These are phyloP conservation scores for Naganishia cerealis DNA, from an alignment of 1,284 basidiomycete species.

Conservation along the genomic window DNA sequence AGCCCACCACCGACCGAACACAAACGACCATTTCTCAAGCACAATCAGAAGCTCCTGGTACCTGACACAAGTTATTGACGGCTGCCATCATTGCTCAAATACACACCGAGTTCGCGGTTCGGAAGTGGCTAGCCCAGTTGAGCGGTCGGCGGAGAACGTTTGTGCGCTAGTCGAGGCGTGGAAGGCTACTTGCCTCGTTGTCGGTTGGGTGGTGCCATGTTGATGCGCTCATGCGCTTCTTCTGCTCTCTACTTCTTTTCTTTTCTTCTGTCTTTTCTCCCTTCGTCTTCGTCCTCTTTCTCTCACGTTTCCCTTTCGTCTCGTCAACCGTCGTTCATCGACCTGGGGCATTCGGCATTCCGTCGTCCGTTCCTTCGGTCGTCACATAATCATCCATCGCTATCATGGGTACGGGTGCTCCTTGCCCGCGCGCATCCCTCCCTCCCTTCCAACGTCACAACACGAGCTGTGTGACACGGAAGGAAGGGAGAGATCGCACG, in stretches of 20 bases:
- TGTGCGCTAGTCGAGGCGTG: not conserved
- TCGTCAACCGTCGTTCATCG: slow-evolving; percentile 6
- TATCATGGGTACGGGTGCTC: slow-evolving; percentile 33
- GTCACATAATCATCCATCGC: slow-evolving; percentile 4
- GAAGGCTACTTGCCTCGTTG: not conserved
- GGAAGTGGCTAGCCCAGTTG: not conserved
- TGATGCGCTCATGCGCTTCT: not conserved
- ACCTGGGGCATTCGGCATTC: not conserved
- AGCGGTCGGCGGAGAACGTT: not conserved
- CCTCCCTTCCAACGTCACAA: not conserved
- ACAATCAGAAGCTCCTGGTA: too few relatives aligned
- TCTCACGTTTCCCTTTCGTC: not conserved
- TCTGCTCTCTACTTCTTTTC: not conserved
- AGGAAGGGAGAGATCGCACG: not conserved
- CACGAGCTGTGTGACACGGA: not conserved
- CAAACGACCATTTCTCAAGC: too few relatives aligned
- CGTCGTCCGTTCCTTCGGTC: not conserved
- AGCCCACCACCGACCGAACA: too few relatives aligned
- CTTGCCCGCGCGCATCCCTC: slow-evolving; percentile 3
- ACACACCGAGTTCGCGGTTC: too few relatives aligned
- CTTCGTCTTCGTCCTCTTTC: not conserved
- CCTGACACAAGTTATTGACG: too few relatives aligned
- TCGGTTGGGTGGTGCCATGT: not conserved
- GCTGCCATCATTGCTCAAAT: too few relatives aligned
- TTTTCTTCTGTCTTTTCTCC: not conserved